A percentile compares a stretch with the other conserved stretches of the same genome.
phyloP scores from a whole-genome alignment of 2,329 filamentous ascomycete species.

The Xylariomycetidae sp. region DNA sequence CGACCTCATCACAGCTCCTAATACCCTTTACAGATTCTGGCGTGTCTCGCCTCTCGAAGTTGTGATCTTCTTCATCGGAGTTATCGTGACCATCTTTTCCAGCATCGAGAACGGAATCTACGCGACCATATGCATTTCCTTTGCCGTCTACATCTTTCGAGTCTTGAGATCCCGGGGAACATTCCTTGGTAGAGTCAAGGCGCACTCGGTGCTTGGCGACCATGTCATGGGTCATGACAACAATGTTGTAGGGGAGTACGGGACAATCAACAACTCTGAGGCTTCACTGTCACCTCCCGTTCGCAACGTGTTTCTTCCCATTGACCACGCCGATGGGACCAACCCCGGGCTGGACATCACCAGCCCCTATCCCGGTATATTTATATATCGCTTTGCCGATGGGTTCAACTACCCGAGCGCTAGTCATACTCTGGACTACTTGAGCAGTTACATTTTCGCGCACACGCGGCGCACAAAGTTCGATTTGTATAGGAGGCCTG shows the following conservation, averaged over 20 bases:
- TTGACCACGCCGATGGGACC: constrained; percentile 83
- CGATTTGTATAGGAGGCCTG: constrained; percentile 57
- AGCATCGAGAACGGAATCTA: constrained; percentile 93
- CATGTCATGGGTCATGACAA: constrained; percentile 62
- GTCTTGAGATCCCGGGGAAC: constrained; percentile 76
- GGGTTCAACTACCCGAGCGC: constrained; percentile 97
- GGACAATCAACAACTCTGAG: constrained; percentile 44
- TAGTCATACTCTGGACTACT: constrained; percentile 78
- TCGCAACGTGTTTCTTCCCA: constrained; percentile 80
- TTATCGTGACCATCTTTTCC: constrained; percentile 82
- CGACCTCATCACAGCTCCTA: constrained; percentile 85
- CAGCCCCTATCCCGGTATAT: constrained; percentile 82
- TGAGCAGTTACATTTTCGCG: constrained; percentile 63
- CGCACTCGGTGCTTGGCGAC: constrained; percentile 80
- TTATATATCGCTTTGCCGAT: constrained; percentile 93
- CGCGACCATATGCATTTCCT: constrained; percentile 72
- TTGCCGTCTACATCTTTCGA: constrained; percentile 75
- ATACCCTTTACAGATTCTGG: constrained; percentile 95
- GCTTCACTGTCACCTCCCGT: constrained; percentile 22
- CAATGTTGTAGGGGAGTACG: constrained; percentile 47
- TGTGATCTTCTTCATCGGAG: constrained; percentile 87
- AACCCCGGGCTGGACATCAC: constrained; percentile 80
- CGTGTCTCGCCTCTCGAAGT: constrained; percentile 85
- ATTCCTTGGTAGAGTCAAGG: constrained; percentile 77
- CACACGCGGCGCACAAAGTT: constrained; percentile 74